Conservation (phyloP, 805 yeast genomes). For the Myxozyma melibiosi region DNA sequence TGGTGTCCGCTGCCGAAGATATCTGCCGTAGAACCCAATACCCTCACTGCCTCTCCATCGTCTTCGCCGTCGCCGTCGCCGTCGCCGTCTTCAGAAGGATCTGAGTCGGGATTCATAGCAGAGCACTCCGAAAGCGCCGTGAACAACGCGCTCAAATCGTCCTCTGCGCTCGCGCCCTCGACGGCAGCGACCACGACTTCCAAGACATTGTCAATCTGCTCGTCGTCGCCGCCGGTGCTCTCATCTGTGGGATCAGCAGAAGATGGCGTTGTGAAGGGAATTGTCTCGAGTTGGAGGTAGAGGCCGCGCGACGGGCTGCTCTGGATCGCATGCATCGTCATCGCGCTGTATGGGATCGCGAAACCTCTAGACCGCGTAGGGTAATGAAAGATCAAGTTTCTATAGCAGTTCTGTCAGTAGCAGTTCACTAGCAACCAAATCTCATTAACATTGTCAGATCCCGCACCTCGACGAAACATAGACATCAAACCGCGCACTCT, state of each 20-base stretch:
- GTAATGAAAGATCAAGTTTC: slow-evolving; percentile 8
- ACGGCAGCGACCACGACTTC: not conserved
- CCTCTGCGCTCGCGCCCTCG: slow-evolving; percentile 4
- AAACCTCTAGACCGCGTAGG: slow-evolving; percentile 9
- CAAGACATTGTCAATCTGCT: not conserved
- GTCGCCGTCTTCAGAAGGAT: not conserved
- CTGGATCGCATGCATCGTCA: slow-evolving; percentile 27
- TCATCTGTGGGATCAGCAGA: not conserved
- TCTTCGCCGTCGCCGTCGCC: slow-evolving; percentile 12
- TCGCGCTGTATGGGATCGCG: slow-evolving; percentile 10
- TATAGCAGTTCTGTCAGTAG: not conserved
- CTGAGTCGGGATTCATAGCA: slow-evolving; percentile 8
- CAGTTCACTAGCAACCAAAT: not conserved
- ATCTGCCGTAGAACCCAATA: slow-evolving; percentile 3
- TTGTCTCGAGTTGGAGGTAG: slow-evolving; percentile 24
- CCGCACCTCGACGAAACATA: slow-evolving; percentile 5
- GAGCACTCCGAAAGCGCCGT: slow-evolving; percentile 17
- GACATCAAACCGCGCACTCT: not conserved
- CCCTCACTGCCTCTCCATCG: slow-evolving; percentile 1
- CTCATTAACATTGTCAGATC: no score
- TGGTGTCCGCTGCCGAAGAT: slow-evolving; percentile 17
- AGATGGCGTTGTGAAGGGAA: slow-evolving; percentile 3
- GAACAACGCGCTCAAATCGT: slow-evolving; percentile 9
- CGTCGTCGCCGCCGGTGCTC: slow-evolving; percentile 2
- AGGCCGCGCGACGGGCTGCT: slow-evolving; percentile 15